Evolutionary conservation across 495 filamentous ascomycete genomes (phyloP), one percentile per base, ranked within the genome.

Genomic region (Podospora conica): DNA sequence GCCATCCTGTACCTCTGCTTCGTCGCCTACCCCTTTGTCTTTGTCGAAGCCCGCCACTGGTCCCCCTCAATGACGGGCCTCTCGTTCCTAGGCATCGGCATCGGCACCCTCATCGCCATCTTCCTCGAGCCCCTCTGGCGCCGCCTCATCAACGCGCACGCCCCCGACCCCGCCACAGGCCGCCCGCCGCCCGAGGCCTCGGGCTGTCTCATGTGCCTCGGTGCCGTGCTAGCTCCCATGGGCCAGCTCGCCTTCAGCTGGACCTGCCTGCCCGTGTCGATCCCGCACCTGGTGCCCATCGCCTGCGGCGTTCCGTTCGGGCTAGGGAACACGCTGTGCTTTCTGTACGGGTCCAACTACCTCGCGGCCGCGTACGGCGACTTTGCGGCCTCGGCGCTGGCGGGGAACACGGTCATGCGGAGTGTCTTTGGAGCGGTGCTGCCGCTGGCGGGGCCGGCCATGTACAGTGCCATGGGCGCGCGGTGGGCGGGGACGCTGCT

Each of bases 1-100:
- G 87, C 84, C 18, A 91, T 93, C 60, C 81, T 96, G 0, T 96
- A 96, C 73, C 83, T 96, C 33, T 93, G 91, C 77, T 96, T 97
- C 77, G 87, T 91, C 28, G 91, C 91, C 23, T 86, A 85, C 70
- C 93, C 93, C 6, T 89, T 96, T 63, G 88, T 96, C 61, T 96
- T 91, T 77, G 80, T 85, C 25, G 73, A 85, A 25, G 71, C 87
- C 64, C 90, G 92, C 29, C 86, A 87, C 69, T 96, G 92, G 93
- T 83, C 82, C 48, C 81, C 87, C 53, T 87, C 90, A 55, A 72
- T 91, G 33, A 82, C 86, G 1, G 90, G 90, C n/a, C 85, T 96
- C 3, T 80, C 91, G 8, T 96, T 95, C 77, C 71, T 88, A 4
- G 91, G 91, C 27, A 93, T 97, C 63, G 91, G 91, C 67, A 77